phyloP scores from a whole-genome alignment of 306 rosid genomes.

The Canavalia ensiformis region DNA sequence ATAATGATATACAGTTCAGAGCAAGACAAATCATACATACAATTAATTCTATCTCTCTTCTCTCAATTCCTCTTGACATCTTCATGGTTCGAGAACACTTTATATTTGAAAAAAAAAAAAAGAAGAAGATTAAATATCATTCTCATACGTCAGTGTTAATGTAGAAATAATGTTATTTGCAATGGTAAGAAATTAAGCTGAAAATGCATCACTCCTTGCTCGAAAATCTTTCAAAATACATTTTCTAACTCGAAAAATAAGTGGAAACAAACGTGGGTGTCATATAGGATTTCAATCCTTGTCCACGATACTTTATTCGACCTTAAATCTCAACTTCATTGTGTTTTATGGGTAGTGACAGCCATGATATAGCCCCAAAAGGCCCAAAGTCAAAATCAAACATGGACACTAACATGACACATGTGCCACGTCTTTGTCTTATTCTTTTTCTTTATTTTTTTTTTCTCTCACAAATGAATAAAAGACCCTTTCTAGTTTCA shows the following conservation, averaged over 20 bases:
- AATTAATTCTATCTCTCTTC: neutral
- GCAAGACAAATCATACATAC: too few species aligned
- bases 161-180: neutral
- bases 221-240: neutral
- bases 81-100: too few species aligned
- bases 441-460: neutral
- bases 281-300: neutral
- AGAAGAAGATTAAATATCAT: neutral
- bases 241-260: neutral
- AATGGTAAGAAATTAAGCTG: too few species aligned
- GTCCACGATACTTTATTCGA: neutral
- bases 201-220: neutral
- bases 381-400: neutral
- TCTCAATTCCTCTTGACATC: too few species aligned
- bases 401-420: neutral
- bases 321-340: neutral
- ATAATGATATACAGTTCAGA: too few species aligned
- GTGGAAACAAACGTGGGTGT: neutral
- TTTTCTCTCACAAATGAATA: too few species aligned
- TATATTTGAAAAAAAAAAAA: too few species aligned
- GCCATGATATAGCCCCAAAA: neutral
- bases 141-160: neutral
- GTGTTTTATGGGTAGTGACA: neutral
- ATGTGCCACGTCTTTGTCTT: neutral
- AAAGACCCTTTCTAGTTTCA: too few species aligned